Evolutionary conservation across 1,284 basidiomycete species (phyloP).

Genomic region (Boletellus deceptivus): DNA sequence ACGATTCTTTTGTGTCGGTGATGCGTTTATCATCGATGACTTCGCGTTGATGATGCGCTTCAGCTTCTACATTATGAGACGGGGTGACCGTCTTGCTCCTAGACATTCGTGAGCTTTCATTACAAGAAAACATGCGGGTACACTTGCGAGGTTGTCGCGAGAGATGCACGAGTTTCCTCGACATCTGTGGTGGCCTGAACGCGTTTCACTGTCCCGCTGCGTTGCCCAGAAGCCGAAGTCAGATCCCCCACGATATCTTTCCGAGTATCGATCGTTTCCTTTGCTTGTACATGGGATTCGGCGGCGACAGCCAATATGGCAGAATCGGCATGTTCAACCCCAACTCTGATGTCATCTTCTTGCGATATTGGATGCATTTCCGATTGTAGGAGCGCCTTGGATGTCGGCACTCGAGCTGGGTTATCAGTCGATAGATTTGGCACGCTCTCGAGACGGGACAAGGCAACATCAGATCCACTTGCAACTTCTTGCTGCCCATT

Average conservation of each 20-base stretch:
- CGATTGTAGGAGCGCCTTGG: background rate
- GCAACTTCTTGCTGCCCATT: background rate
- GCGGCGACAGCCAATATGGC: background rate
- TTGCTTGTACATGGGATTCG: background rate
- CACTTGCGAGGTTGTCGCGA: slow-evolving; percentile 5
- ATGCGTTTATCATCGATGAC: background rate
- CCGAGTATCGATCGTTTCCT: background rate
- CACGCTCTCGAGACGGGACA: background rate
- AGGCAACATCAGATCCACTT: background rate
- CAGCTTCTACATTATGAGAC: background rate
- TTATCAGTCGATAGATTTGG: background rate
- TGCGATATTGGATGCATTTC: background rate
- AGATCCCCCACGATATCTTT: background rate
- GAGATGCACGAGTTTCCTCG: background rate
- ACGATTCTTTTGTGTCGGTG: background rate
- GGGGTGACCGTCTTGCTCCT: slow-evolving; percentile 1
- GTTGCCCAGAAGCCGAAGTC: background rate
- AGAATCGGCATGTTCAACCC: background rate
- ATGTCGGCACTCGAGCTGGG: background rate
- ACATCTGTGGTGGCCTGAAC: background rate
- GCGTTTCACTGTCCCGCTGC: background rate
- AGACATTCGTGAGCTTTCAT: background rate
- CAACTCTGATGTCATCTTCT: background rate
- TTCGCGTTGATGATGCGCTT: background rate
- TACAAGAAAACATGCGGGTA: background rate